Base-by-base conservation (phyloP, 441 rosid genomes). In the Erodium moschatum region DNA sequence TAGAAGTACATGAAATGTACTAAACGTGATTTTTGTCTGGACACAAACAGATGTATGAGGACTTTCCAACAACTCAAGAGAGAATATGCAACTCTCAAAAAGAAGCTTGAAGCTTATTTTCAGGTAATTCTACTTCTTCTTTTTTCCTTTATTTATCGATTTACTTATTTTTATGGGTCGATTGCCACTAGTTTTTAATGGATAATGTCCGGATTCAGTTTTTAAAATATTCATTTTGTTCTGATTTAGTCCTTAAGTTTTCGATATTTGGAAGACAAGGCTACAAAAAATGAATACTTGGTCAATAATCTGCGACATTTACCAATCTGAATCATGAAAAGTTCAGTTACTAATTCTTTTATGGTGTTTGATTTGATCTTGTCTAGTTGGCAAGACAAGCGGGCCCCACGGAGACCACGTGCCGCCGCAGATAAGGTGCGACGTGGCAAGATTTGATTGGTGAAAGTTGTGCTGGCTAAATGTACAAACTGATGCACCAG, bases 91-190 rank as follows among this genome's bases (percentile, higher is more conserved):
- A 81, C 89, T 1, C 82, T 92, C 71, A 87, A 73, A 77, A 87
- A 70, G 90, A 92, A 86, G 75, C 91, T 92, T 71, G 97, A 89
- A 80, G 72, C 89, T 75, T 90, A 90, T 72, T 92, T 90, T 74
- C 96, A 90, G 98, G 98, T 88, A 60, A 64, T 8, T 33, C 9
- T 38, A 20, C 21, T 5, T 24, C 21, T 5, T 24, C 24, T 33
- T 7, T 20, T 27, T 19, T 5, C 42, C 8, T 21, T 1, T n/a
- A 42, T 1, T 29, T 29, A 29, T 29, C n/a, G n/a, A n/a, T n/a
- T n/a, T n/a, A n/a, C n/a, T 29, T 29, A 29, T 29, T 6, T 10
- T 21, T 16, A 29, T 4, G 9, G 8, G 12, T 16, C 9, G 15
- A 1, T 44, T 64, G 0, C 4, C n/a, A 9, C 31, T 29, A 29